These are phyloP conservation scores for Reutealis trisperma DNA, from an alignment of 345 rosid species.

Conservation along the genomic window DNA sequence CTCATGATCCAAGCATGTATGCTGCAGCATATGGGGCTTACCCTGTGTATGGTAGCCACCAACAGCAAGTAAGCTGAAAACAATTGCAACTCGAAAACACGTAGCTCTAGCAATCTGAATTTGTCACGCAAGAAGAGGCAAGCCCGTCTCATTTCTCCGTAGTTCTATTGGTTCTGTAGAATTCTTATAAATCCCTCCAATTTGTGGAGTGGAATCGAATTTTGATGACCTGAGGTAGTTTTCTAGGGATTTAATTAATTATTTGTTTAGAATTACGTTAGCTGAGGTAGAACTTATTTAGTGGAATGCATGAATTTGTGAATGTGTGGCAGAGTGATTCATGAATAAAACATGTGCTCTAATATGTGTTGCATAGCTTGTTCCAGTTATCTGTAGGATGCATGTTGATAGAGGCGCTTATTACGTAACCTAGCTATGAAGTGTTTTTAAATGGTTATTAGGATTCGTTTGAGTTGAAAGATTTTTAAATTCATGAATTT, in stretches of 20 bases:
- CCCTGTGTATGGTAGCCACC: constrained; percentile 76
- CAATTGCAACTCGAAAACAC: constrained; percentile 1
- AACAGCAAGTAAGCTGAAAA: constrained; percentile 90
- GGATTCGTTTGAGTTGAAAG: too few relatives aligned
- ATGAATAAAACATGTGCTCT: constrained; percentile 3
- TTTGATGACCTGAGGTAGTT: constrained; percentile 54
- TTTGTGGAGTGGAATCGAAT: constrained; percentile 60
- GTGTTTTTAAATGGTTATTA: background rate
- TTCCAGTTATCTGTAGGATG: background rate
- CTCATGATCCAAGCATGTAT: constrained; percentile 80
- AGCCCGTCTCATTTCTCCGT: constrained; percentile 24
- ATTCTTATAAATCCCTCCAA: constrained; percentile 44
- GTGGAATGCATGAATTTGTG: constrained; percentile 20
- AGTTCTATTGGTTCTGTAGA: constrained; percentile 39
- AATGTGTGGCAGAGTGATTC: constrained; percentile 10
- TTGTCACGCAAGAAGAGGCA: constrained; percentile 30
- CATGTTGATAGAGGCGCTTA: background rate
- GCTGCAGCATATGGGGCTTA: constrained; percentile 72
- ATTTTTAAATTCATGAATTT: too few relatives aligned
- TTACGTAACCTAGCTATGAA: background rate
- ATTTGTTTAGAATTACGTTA: constrained; percentile 24
- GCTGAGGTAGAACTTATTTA: constrained; percentile 3
- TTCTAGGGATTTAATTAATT: constrained; percentile 39
- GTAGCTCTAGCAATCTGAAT: constrained; percentile 28
- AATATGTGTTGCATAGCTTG: background rate